Evolutionary conservation across 352 stramenopile species (phyloP).

Genomic region (Phytophthora colocasiae): DNA sequence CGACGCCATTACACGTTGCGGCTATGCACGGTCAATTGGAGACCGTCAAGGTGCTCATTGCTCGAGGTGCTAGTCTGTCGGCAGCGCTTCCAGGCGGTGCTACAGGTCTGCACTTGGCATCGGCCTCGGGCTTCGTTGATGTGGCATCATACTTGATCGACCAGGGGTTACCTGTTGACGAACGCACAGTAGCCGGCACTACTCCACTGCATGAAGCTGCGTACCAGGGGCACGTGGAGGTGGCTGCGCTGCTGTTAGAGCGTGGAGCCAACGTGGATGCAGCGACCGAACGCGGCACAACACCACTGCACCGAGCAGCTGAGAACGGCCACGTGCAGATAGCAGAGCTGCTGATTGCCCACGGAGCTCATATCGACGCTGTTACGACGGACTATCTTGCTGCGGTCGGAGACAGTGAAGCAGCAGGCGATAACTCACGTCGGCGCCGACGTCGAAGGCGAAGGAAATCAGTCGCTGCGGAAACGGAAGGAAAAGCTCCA

Average conservation of each 20-base stretch:
- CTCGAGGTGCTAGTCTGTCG: conserved; percentile 49
- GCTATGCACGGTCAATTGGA: conserved; percentile 68
- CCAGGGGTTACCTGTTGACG: conserved; percentile 47
- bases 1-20: conserved; percentile 64
- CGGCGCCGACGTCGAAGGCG: conserved; percentile 27
- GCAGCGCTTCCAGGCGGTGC: conserved; percentile 51
- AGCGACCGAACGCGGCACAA: conserved; percentile 57
- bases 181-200: conserved; percentile 45
- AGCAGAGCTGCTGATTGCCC: conserved; percentile 53
- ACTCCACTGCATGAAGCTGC: conserved; percentile 63
- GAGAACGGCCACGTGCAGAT: conserved; percentile 62
- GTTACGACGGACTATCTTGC: conserved; percentile 61
- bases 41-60: conserved; percentile 55
- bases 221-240: conserved; percentile 52
- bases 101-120: conserved; percentile 63
- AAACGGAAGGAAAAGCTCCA: conserved; percentile 22
- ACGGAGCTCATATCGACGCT: conserved; percentile 65
- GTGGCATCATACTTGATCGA: conserved; percentile 53
- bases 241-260: conserved; percentile 48
- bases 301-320: conserved; percentile 56
- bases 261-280: conserved; percentile 56
- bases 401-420: conserved; percentile 18
- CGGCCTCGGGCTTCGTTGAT: conserved; percentile 48
- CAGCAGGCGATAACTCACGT: conserved; percentile 11
- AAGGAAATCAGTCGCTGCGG: conserved; percentile 30